Conservation (phyloP, 2,329 filamentous ascomycete genomes). For the Stemphylium vesicarium region DNA sequence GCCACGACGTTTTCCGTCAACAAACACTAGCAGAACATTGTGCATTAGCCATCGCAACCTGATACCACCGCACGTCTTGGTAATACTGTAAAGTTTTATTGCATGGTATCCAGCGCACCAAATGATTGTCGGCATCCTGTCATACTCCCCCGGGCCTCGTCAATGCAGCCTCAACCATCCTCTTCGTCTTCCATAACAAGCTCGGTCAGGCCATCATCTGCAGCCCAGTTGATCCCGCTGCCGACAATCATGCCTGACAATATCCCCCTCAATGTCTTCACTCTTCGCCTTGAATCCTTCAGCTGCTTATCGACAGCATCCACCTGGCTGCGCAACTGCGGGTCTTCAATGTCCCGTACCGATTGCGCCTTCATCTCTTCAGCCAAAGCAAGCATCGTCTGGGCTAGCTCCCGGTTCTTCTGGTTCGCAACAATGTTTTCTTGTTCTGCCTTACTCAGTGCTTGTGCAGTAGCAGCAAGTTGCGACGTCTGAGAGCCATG, state of each 20-base stretch:
- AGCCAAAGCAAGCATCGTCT: slow-evolving; percentile 68
- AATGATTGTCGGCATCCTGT: too few species aligned
- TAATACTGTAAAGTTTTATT: not conserved
- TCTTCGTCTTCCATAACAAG: slow-evolving; percentile 74
- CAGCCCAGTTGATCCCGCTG: slow-evolving; percentile 82
- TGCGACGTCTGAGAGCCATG: slow-evolving; percentile 66
- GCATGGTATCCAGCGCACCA: not conserved
- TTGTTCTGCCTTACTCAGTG: slow-evolving; percentile 64
- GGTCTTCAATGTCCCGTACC: slow-evolving; percentile 61
- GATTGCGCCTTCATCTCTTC: slow-evolving; percentile 62
- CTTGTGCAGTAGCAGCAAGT: slow-evolving; percentile 58
- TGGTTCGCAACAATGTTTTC: slow-evolving; percentile 63
- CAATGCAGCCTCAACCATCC: slow-evolving; percentile 26
- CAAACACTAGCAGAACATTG: slow-evolving; percentile 11
- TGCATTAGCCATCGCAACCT: not conserved
- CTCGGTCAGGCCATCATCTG: slow-evolving; percentile 69
- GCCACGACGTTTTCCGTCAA: slow-evolving; percentile 16
- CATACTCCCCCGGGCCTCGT: too few species aligned
- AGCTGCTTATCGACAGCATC: slow-evolving; percentile 64
- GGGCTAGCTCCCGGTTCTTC: slow-evolving; percentile 68
- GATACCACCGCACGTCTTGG: not conserved
- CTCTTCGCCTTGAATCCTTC: slow-evolving; percentile 68
- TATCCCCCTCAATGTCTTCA: slow-evolving; percentile 78
- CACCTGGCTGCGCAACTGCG: slow-evolving; percentile 62
- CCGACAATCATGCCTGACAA: slow-evolving; percentile 80